Conservation (phyloP, 225 moss, liverwort and hornwort species). For the Neckera pumila region DNA sequence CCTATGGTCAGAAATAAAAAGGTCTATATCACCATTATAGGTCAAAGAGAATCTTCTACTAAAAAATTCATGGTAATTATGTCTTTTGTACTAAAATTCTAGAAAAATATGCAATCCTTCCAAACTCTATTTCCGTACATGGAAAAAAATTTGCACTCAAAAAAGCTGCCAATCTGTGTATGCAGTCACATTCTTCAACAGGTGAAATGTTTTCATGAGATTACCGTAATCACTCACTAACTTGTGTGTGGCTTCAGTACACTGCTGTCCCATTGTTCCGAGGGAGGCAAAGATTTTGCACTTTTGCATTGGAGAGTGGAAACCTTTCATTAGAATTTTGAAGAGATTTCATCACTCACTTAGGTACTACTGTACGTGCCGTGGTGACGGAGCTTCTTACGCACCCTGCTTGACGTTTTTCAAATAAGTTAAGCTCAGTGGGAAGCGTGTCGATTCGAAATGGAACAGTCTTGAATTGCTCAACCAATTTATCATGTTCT, state of each 20-base stretch:
- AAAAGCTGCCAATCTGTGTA: no score
- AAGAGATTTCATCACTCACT: neutral
- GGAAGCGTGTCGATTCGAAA: neutral
- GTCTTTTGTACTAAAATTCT: no score
- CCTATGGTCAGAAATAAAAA: no score
- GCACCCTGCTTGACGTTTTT: neutral
- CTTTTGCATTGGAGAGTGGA: neutral
- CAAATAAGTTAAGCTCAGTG: neutral
- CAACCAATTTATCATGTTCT: neutral
- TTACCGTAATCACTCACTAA: neutral
- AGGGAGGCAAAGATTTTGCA: neutral
- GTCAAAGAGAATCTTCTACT: no score
- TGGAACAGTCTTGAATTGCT: neutral
- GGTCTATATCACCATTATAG: no score
- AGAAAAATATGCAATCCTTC: no score
- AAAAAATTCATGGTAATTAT: no score
- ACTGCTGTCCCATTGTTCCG: neutral
- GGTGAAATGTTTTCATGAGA: neutral
- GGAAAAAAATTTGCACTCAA: no score
- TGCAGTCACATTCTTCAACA: neutral
- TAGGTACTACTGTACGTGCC: no score
- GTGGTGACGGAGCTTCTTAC: neutral
- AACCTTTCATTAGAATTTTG: neutral
- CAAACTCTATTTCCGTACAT: no score
- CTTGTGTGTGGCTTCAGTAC: neutral